phyloP scores from a whole-genome alignment of 1,284 basidiomycete species.

The Quambalaria eucalypti region DNA sequence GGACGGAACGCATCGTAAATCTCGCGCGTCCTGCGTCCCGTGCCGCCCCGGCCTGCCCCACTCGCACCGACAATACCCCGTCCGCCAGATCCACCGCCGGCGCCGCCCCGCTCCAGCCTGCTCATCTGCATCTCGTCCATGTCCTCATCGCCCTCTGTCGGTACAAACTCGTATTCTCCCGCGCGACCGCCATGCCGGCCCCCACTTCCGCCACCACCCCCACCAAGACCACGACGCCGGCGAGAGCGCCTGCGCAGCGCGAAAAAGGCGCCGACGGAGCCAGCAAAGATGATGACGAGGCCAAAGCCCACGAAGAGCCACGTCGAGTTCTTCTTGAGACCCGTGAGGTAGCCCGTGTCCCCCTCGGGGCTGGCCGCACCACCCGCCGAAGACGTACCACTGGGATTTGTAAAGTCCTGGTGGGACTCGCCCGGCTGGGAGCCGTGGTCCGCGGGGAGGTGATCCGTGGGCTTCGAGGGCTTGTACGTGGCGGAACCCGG shows the following conservation, averaged over 20 bases:
- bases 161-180: constrained; percentile 61
- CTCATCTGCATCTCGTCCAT: constrained; percentile 23
- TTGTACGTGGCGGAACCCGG: constrained; percentile 49
- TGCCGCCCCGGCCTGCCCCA: constrained; percentile 1
- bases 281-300: constrained; percentile 62
- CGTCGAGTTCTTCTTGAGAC: constrained; percentile 64
- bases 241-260: constrained; percentile 56
- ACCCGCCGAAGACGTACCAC: no score
- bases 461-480: constrained; percentile 73
- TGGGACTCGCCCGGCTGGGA: constrained; percentile 44
- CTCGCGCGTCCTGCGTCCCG: constrained; percentile 39
- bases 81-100: constrained; percentile 11
- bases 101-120: constrained; percentile 32
- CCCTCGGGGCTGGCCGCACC: constrained; percentile 47
- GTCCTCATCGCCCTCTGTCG: constrained; percentile 60
- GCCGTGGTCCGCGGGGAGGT: constrained; percentile 76
- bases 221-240: constrained; percentile 44
- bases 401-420: constrained; percentile 44
- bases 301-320: constrained; percentile 76
- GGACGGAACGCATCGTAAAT: constrained; percentile 49
- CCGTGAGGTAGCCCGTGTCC: constrained; percentile 79
- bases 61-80: background rate
- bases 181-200: constrained; percentile 4
- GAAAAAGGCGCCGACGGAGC: constrained; percentile 56
- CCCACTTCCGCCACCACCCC: constrained; percentile 16